Evolutionary conservation across 2,329 filamentous ascomycete genomes (phyloP).

Genomic region (Xylariaceae sp.): DNA sequence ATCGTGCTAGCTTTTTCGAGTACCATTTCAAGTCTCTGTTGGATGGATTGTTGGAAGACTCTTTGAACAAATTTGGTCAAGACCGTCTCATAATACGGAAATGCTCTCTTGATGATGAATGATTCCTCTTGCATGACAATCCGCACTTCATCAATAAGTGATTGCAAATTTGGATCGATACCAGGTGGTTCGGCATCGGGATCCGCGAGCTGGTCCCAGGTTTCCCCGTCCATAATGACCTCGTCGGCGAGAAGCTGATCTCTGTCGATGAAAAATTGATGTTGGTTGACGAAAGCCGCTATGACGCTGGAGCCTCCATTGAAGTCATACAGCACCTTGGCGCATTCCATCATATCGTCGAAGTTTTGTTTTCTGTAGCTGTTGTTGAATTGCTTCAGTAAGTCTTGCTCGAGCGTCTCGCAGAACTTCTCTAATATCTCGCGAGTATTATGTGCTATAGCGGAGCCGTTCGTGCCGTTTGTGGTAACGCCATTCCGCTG

Average conservation of each 20-base stretch:
- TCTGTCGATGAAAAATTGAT: constrained; percentile 97
- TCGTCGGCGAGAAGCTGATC: constrained; percentile 89
- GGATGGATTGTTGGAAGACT: constrained; percentile 96
- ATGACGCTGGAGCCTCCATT: constrained; percentile 94
- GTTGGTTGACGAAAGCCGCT: constrained; percentile 94
- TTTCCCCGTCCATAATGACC: constrained; percentile 65
- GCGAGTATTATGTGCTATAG: constrained; percentile 60
- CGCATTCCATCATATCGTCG: constrained; percentile 96
- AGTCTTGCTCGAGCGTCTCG: constrained; percentile 89
- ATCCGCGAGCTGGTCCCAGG: constrained; percentile 89
- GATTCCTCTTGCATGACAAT: constrained; percentile 97
- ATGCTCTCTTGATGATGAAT: constrained; percentile 91
- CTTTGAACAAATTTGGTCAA: constrained; percentile 88
- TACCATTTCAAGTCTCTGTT: constrained; percentile 92
- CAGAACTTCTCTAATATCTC: constrained; percentile 96
- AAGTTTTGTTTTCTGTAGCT: constrained; percentile 94
- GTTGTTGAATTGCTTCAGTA: constrained; percentile 93
- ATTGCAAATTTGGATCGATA: constrained; percentile 87
- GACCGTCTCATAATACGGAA: constrained; percentile 93
- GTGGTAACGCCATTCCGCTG: constrained; percentile 43
- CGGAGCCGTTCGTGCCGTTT: constrained; percentile 42
- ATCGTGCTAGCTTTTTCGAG: constrained; percentile 89
- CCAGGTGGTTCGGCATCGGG: constrained; percentile 88
- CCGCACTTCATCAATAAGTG: constrained; percentile 86
- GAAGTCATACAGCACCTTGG: constrained; percentile 90